phyloP scores from a whole-genome alignment of 495 filamentous ascomycete genomes.

The Rostrohypoxylon terebratum region DNA sequence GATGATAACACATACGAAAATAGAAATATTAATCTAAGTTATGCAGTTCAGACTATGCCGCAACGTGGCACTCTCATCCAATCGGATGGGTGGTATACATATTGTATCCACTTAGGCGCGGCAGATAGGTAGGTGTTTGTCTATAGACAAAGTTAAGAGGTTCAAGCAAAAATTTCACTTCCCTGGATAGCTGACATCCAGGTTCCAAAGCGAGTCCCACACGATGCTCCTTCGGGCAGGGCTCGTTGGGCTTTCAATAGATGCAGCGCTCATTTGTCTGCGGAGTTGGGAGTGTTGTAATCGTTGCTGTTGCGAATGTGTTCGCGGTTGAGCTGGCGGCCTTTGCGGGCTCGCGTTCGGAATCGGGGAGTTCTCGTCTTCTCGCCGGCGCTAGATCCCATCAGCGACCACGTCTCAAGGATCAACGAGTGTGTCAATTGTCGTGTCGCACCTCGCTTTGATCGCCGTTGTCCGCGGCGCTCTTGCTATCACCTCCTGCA shows the following conservation, averaged over 20 bases:
- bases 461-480: conserved; percentile 35
- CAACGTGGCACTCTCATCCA: conserved; percentile 2
- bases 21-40: conserved; percentile 20
- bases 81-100: neutral
- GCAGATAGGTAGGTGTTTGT: conserved; percentile 1
- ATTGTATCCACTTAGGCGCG: neutral
- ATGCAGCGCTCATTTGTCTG: conserved; percentile 50
- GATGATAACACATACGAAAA: conserved; percentile 13
- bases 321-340: conserved; percentile 28
- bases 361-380: conserved; percentile 28
- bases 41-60: conserved; percentile 25
- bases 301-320: conserved; percentile 36
- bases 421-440: conserved; percentile 48
- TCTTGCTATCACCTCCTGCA: conserved; percentile 21
- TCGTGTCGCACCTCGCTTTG: conserved; percentile 51
- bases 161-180: conserved; percentile 34
- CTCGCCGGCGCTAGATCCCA: conserved; percentile 47
- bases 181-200: conserved; percentile 59
- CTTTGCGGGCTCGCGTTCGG: conserved; percentile 27
- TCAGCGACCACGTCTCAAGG: conserved; percentile 49
- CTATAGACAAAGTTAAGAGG: neutral
- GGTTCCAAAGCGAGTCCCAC: conserved; percentile 67
- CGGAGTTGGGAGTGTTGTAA: conserved; percentile 41
- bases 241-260: conserved; percentile 50
- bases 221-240: conserved; percentile 60